These are phyloP conservation scores for Talaromyces islandicus DNA, from an alignment of 2,329 filamentous ascomycete genomes.

Conservation along the genomic window DNA sequence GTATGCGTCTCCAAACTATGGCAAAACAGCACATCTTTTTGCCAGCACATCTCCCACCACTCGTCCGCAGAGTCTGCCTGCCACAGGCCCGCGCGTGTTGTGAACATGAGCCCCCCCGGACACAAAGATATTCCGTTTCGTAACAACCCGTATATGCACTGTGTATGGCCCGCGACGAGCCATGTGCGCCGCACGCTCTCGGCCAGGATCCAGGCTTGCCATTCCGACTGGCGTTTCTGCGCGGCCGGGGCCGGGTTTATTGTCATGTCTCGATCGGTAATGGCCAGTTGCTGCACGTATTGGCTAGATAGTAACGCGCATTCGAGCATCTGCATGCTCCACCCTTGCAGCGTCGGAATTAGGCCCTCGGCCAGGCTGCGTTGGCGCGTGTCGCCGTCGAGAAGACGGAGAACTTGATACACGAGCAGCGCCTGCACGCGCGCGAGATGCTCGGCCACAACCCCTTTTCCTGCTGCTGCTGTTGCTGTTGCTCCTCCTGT, in stretches of 20 bases:
- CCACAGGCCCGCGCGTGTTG: constrained; percentile 7
- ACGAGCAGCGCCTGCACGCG: constrained; percentile 9
- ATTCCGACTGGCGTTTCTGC: constrained; percentile 5
- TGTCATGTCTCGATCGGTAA: background rate
- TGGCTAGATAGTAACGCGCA: constrained; percentile 9
- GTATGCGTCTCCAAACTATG: constrained; percentile 3
- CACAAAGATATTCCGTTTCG: constrained; percentile 1
- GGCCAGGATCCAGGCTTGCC: constrained; percentile 10
- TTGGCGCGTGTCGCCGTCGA: constrained; percentile 1
- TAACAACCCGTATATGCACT: constrained; percentile 8
- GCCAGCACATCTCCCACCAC: constrained; percentile 5
- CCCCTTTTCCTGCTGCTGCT: background rate
- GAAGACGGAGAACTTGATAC: constrained; percentile 7
- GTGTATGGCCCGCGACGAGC: constrained; percentile 9
- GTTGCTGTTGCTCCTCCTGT: background rate
- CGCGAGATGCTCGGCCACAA: constrained; percentile 7
- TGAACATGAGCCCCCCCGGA: constrained; percentile 11
- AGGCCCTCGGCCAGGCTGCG: constrained; percentile 4
- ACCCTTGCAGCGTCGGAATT: constrained; percentile 1
- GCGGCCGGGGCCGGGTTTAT: background rate
- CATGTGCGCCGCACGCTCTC: constrained; percentile 11
- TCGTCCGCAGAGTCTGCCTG: constrained; percentile 7
- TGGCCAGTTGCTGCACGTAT: constrained; percentile 1
- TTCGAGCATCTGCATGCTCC: constrained; percentile 9
- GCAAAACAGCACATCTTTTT: constrained; percentile 6